phyloP scores from a whole-genome alignment of 2,329 filamentous ascomycete species.

The Gliomastix tumulicola region DNA sequence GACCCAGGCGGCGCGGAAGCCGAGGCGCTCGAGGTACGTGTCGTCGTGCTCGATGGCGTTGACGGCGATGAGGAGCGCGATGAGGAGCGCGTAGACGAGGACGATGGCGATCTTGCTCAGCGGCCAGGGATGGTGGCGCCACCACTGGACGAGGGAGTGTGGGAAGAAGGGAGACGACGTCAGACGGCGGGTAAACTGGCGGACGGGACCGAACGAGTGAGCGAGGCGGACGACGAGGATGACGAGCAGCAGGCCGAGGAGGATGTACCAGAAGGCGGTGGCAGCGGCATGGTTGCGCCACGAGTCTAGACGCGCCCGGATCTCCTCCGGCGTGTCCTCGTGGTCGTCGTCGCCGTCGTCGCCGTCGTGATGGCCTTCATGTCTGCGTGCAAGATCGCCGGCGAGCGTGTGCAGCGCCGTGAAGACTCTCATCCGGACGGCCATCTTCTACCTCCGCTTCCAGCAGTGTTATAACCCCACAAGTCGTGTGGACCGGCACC shows the following conservation, averaged over 20 bases:
- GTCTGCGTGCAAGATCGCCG: no score
- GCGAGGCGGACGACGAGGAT: neutral
- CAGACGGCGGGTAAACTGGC: no score
- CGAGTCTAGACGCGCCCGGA: neutral
- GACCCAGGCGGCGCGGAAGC: constrained; percentile 16
- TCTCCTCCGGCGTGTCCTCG: neutral
- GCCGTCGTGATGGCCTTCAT: neutral
- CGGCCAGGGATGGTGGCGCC: constrained; percentile 2
- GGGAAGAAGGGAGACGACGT: no score
- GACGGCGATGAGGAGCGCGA: constrained; percentile 12
- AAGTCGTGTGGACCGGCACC: no score
- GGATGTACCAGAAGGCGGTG: neutral
- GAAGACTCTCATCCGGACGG: no score
- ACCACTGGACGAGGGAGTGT: neutral
- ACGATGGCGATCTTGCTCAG: constrained; percentile 9
- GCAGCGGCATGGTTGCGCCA: neutral
- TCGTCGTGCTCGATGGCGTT: constrained; percentile 16
- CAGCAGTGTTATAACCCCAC: no score
- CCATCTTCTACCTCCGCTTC: no score
- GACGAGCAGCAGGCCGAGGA: neutral
- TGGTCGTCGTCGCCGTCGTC: neutral
- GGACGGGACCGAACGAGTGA: no score
- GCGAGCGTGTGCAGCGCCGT: no score
- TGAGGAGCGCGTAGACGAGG: constrained; percentile 10
- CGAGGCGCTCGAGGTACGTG: constrained; percentile 15